Base-by-base conservation (phyloP, 495 filamentous ascomycete species). In the Aspergillus hancockii region DNA sequence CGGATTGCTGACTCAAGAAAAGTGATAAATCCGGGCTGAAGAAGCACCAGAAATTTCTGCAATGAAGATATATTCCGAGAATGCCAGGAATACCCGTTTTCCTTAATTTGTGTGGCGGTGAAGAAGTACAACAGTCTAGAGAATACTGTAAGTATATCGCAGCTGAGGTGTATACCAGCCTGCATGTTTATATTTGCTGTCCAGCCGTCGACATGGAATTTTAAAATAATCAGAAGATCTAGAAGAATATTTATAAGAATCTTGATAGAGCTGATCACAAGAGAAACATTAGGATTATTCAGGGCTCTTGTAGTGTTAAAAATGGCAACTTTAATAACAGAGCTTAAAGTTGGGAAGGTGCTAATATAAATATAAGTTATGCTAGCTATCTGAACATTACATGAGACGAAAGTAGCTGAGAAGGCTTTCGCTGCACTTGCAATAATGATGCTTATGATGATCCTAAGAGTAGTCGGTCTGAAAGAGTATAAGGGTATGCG, bases 261-360 rank as follows among this genome's bases (percentile, higher is more conserved):
- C 57, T 87, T 88, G 13, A 77, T 75, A 0, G 75, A 77, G 65
- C 81, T 90, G 64, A 91, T 89, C 19, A 91, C 58, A 0, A 92
- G 70, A 8, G 89, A 88, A 2, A 92, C 83, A 64, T 91, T 88
- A 0, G 89, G 89, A 53, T 83, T 79, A 71, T 91, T 88, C 23
- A 91, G 72, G 1, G 88, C 84, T 54, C 89, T 71, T 3, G 88
- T 91, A 3, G 78, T 79, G 13, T 73, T 69, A 1, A 83, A 78
- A 1, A 91, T 82, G 0, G 87, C 85, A 6, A 79, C 82, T 70
- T 90, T 81, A 7, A 90, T 73, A 0, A 88, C 82, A 0, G 83
- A 87, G 47, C 81, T 84, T 10, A 91, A 63, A 0, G 83, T 79
- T 8, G 78, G 78, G 52, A 90, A 84, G 0, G 86, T 77, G n/a